phyloP scores from a whole-genome alignment of 139 green algal species.

The Raphidocelis subcapitata region DNA sequence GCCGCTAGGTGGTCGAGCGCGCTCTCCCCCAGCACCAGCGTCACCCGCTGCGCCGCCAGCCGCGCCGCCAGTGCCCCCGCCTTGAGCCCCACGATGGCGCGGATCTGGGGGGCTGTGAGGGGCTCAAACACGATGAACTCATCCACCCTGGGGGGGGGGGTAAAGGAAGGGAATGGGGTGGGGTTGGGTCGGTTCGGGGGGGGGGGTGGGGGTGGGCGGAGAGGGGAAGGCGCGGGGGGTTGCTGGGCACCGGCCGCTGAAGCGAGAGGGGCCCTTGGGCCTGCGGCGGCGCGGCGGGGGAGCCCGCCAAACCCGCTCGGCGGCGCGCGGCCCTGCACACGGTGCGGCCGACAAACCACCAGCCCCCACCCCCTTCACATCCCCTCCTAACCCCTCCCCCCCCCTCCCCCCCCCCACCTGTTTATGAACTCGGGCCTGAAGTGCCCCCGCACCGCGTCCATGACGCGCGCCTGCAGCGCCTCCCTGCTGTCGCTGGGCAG shows the following conservation, averaged over 20 bases:
- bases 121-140: slow-evolving; percentile 98
- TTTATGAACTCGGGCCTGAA: slow-evolving; percentile 96
- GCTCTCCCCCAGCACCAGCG: slow-evolving; percentile 53
- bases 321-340: too few relatives aligned
- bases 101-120: slow-evolving; percentile 80
- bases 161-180: too few relatives aligned
- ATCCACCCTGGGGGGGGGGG: slow-evolving; percentile 67
- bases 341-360: too few relatives aligned
- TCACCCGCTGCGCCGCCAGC: slow-evolving; percentile 88
- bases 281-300: too few relatives aligned
- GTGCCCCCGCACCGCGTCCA: slow-evolving; percentile 70
- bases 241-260: too few relatives aligned
- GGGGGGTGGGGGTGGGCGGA: too few relatives aligned
- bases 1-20: slow-evolving; percentile 16
- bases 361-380: slow-evolving; percentile 88
- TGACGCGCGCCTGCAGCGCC: slow-evolving; percentile 32
- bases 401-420: too few relatives aligned
- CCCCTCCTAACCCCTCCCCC: too few relatives aligned
- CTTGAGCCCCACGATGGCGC: slow-evolving; percentile 77
- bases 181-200: too few relatives aligned
- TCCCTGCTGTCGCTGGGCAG: slow-evolving; percentile 24
- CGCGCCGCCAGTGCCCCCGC: slow-evolving; percentile 52
- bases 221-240: too few relatives aligned
- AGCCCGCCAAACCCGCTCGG: too few relatives aligned
- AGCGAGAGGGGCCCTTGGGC: too few relatives aligned